Evolutionary conservation across 2,329 filamentous ascomycete species (phyloP), one percentile per base, ranked within the genome.

Genomic region (Beauveria asiatica): DNA sequence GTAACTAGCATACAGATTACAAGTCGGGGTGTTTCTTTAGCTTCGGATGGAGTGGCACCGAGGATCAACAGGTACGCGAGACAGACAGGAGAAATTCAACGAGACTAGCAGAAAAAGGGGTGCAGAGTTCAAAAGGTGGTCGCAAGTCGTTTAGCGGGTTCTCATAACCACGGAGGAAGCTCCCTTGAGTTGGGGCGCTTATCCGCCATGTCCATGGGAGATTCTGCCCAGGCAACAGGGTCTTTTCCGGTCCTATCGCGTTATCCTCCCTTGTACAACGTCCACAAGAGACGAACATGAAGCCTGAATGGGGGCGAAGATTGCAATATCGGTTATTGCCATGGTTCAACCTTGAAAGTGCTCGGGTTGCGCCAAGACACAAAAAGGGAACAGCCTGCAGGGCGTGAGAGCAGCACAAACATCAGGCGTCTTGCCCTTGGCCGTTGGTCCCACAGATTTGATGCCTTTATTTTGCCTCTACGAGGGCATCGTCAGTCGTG

Each of bases 1-100:
- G 3, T 21, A n/a, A n/a, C n/a, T n/a, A 57, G 33, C 23, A 57
- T 50, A 37, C 33, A 30, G 8, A 27, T 23, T 23, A 23, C 23
- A 37, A 37, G 25, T 49, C 23, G 44, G 21, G 33, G 33, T 42
- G 21, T 10, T 30, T 42, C 55, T 42, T 58, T 51, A 58, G 46
- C 56, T 13, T 33, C 37, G 41, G 55, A 57, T 17, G 3, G 16
- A 27, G 11, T 39, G 3, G 21, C 42, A 17, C 33, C n/a, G 46
- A 33, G 33, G 23, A 33, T 58, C 37, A 51, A 17, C 56, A 58
- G 56, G 56, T 58, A 58, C 56, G 56, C 46, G 25, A 58, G 56
- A 58, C 56, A 44, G 11, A 37, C 33, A 42, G 46, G 44, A 23
- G 30, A 33, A 57, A 27, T 5, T 37, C 33, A 37, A 21, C 17